Conservation (phyloP, 345 rosid genomes). For the Bruguiera parviflora region DNA sequence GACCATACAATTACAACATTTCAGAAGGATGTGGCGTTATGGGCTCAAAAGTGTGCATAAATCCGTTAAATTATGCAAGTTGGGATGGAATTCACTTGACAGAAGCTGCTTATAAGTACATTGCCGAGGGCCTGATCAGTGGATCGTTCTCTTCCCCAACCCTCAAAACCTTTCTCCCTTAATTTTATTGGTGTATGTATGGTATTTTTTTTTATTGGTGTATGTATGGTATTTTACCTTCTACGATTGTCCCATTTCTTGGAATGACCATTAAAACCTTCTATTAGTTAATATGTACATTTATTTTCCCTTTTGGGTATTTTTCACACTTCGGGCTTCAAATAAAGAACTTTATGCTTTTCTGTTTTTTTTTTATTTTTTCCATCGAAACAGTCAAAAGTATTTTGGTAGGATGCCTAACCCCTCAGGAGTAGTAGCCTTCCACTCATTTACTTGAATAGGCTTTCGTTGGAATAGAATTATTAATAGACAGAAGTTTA, state of each 20-base stretch:
- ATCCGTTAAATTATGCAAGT: conserved; percentile 45
- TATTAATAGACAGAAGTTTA: no score
- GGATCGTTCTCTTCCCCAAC: conserved; percentile 34
- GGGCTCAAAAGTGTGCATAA: conserved; percentile 44
- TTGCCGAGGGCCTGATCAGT: conserved; percentile 41
- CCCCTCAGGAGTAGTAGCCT: no score
- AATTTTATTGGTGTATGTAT: neutral
- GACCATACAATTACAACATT: conserved; percentile 53
- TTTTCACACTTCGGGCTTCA: no score
- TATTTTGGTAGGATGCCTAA: no score
- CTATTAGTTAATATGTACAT: no score
- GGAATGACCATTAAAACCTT: no score
- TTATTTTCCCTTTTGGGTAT: no score
- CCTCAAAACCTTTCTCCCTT: conserved; percentile 7
- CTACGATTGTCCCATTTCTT: neutral
- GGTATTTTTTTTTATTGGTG: neutral
- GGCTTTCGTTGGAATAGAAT: no score
- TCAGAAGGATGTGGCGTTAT: conserved; percentile 48
- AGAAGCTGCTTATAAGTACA: conserved; percentile 55
- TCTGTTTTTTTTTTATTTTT: no score
- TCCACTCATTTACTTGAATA: no score
- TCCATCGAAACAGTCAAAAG: no score
- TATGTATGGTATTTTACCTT: neutral
- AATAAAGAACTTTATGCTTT: no score
- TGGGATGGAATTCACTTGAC: conserved; percentile 82